Evolutionary conservation across 1,284 basidiomycete species (phyloP), one percentile per base, ranked within the genome.

Genomic region (Violaceomyces palustris): DNA sequence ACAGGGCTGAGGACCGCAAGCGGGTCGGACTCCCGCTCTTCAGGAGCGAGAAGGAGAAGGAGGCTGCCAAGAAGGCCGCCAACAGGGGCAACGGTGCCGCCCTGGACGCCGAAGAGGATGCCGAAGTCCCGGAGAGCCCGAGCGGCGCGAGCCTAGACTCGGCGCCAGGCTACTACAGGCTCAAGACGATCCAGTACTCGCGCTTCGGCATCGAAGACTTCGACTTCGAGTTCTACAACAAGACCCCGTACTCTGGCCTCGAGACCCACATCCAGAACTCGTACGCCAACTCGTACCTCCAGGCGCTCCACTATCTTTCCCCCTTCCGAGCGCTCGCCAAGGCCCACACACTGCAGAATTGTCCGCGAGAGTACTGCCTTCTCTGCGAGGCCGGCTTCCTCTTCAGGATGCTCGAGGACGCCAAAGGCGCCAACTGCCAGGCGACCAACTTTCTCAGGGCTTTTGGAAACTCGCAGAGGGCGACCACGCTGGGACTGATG

Each of bases 181-280:
- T 86, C 67, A 90, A 96, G 30, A 90, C 94, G 74, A 98, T 99
- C 68, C 90, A 94, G 75, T 98, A 98, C 74, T 93, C 89, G 35
- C 90, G 90, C 65, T 99, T 98, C 63, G 93, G 93, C n/a, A 88
- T 97, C 21, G 93, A 93, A 72, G 93, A 99, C 75, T 99, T 99
- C 69, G 94, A 99, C 74, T 99, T 98, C 69, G 92, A 81, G 26
- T 67, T 58, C 42, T 72, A 70, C 64, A 70, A 69, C 55, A 44
- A 50, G 67, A 97, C 94, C 0, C 74, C 80, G 21, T 91, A 83
- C 69, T 91, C 88, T 47, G 94, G 94, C 4, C 79, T 99, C 37
- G 94, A 98, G 75, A 96, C 93, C 1, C 90, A 98, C 72, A 97
- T 98, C 50, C 79, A 88, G 41, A 94, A 97, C 74, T 97, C 91